Conservation (phyloP, 371 early-diverging fungal genomes). For the Lichtheimia hyalospora region DNA sequence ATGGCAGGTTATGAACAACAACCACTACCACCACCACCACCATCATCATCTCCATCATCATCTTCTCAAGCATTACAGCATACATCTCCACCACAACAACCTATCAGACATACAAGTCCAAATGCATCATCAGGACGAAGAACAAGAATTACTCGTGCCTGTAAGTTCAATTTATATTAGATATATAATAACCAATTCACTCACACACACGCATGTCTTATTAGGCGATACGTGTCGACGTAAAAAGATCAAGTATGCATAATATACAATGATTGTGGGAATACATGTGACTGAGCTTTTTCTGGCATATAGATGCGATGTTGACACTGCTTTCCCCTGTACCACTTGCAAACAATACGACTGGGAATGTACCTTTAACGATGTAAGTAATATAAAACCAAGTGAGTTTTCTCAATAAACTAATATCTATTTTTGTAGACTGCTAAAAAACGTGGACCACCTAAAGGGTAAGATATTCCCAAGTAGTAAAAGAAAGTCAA, state of each 20-base stretch:
- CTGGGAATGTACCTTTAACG: constrained; percentile 47
- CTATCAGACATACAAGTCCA: neutral
- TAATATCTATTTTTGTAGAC: constrained; percentile 19
- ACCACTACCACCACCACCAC: neutral
- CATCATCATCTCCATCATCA: neutral
- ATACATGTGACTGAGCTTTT: neutral
- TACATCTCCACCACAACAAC: neutral
- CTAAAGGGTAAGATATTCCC: constrained; percentile 47
- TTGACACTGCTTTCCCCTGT: constrained; percentile 34
- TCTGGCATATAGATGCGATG: constrained; percentile 35
- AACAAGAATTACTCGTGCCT: constrained; percentile 10
- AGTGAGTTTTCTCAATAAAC: neutral
- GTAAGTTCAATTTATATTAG: constrained; percentile 4
- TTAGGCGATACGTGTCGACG: constrained; percentile 49
- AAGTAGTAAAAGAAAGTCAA: too few relatives aligned
- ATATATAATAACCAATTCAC: neutral
- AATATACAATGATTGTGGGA: neutral
- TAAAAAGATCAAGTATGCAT: constrained; percentile 45
- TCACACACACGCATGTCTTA: neutral
- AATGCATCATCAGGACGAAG: constrained; percentile 1
- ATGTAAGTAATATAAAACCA: constrained; percentile 23
- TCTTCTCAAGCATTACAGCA: neutral
- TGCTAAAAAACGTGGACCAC: constrained; percentile 47
- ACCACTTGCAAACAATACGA: constrained; percentile 41
- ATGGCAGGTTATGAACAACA: neutral